Evolutionary conservation across 2,329 filamentous ascomycete genomes (phyloP), one percentile per base, ranked within the genome.

Genomic region (Thelonectria rubi): DNA sequence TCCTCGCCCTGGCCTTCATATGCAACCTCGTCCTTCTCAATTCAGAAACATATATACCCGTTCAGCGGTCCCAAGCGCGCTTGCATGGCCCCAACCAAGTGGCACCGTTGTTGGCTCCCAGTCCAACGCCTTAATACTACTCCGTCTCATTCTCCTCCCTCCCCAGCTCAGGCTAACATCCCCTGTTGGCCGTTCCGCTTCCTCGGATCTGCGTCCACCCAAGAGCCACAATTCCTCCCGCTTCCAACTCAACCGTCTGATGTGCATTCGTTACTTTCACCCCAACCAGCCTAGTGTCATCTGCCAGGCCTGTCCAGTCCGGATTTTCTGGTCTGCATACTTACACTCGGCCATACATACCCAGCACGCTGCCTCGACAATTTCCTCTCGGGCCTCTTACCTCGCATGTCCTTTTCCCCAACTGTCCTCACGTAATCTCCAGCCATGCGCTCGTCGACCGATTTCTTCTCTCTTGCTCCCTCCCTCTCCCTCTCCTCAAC

Each of bases 221-320:
- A 55, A 68, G 63, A 54, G 52, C 60, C 66, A 62, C 62, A 59
- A 54, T 65, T 59, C 56, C 53, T 68, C 46, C 57, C 57, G 62
- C 58, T 64, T 69, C 47, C 58, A 62, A 55, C 63, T 66, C 64
- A 63, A 60, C 63, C 55, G 46, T 67, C 67, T 62, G 55, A 62
- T 60, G 52, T 62, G 60, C 55, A 52, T 68, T 73, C 71, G 71
- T 73, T 70, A 73, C 69, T 72, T 73, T 73, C 68, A 46, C 71
- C 71, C 58, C 65, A 72, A 73, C 55, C 55, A 73, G 71, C 45
- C 62, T 73, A 73, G 70, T 71, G 66, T 45, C 63, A 58, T 66
- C 58, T 66, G 64, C 63, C 62, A 67, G 60, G 50, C 58, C 48
- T 42, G 53, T 20, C 53, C 53, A 56, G n/a, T 34, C 49, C 48